phyloP scores from a whole-genome alignment of 2,329 filamentous ascomycete species.

The Lasiodiplodia gonubiensis region DNA sequence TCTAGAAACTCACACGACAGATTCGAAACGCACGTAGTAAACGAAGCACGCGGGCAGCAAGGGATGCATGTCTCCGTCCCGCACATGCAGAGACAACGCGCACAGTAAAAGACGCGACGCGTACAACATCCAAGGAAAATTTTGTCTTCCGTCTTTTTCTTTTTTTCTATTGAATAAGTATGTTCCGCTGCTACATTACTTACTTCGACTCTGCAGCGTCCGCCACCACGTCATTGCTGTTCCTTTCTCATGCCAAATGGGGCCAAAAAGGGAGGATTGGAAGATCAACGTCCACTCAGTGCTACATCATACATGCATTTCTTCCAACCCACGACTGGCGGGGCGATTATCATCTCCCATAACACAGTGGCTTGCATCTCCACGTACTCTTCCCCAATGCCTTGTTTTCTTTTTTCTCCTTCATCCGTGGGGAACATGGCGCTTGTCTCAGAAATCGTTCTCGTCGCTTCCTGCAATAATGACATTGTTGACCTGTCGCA shows the following conservation, averaged over 20 bases:
- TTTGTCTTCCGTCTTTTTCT: neutral
- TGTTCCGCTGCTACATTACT: constrained; percentile 9
- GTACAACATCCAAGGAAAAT: constrained; percentile 3
- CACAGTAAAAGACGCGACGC: neutral
- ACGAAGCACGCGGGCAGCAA: neutral
- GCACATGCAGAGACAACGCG: neutral
- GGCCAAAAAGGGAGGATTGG: neutral
- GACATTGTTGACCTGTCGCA: constrained; percentile 77
- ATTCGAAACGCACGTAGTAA: neutral
- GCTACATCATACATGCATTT: constrained; percentile 8
- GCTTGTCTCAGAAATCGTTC: constrained; percentile 73
- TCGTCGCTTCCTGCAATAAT: constrained; percentile 89
- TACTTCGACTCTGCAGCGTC: neutral
- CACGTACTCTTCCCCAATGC: neutral
- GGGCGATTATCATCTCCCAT: neutral
- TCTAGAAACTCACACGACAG: constrained; percentile 6
- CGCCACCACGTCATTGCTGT: constrained; percentile 4
- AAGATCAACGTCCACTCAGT: neutral
- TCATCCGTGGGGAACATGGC: neutral
- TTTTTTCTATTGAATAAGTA: neutral
- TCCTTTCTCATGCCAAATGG: constrained; percentile 1
- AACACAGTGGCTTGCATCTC: neutral
- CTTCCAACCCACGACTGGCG: neutral
- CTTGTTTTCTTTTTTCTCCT: neutral
- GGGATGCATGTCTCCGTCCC: neutral